These are phyloP conservation scores for Handroanthus guayacan DNA, from an alignment of 257 asterid species.

Conservation along the genomic window DNA sequence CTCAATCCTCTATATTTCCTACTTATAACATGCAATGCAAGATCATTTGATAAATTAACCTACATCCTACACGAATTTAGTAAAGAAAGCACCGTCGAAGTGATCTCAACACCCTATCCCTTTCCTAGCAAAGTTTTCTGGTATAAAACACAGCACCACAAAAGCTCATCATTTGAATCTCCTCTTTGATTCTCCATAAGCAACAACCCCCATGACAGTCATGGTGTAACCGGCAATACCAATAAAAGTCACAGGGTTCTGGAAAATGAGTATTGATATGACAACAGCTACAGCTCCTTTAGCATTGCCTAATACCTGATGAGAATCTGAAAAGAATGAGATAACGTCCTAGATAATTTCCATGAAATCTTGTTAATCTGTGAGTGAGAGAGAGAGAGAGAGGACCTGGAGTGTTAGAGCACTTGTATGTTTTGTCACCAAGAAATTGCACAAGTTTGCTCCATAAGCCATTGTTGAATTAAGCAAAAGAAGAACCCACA, in stretches of 20 bases:
- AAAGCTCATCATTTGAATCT: conserved; percentile 75
- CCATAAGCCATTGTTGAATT: conserved; percentile 88
- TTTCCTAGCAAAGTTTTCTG: not conserved
- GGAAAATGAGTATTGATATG: conserved; percentile 90
- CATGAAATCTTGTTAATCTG: not conserved
- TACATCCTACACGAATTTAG: conserved; percentile 20
- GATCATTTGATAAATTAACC: conserved; percentile 23
- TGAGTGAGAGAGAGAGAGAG: conserved; percentile 24
- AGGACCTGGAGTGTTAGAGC: conserved; percentile 92
- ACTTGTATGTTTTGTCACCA: conserved; percentile 94
- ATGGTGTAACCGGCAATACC: conserved; percentile 94
- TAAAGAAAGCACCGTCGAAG: not conserved
- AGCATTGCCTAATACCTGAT: conserved; percentile 96
- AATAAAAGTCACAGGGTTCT: conserved; percentile 80
- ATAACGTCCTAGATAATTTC: not conserved
- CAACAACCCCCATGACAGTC: conserved; percentile 97
- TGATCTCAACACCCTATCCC: conserved; percentile 10
- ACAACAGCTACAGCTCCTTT: conserved; percentile 99
- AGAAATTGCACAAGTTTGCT: conserved; percentile 89
- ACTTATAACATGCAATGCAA: conserved; percentile 24
- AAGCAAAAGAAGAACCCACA: conserved; percentile 74
- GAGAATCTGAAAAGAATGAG: conserved; percentile 1
- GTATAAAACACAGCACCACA: not conserved
- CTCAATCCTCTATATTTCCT: conserved; percentile 35
- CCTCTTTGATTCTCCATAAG: conserved; percentile 96